These are phyloP conservation scores for Sarocladium oryzae DNA, from an alignment of 2,329 filamentous ascomycete genomes.

Conservation along the genomic window DNA sequence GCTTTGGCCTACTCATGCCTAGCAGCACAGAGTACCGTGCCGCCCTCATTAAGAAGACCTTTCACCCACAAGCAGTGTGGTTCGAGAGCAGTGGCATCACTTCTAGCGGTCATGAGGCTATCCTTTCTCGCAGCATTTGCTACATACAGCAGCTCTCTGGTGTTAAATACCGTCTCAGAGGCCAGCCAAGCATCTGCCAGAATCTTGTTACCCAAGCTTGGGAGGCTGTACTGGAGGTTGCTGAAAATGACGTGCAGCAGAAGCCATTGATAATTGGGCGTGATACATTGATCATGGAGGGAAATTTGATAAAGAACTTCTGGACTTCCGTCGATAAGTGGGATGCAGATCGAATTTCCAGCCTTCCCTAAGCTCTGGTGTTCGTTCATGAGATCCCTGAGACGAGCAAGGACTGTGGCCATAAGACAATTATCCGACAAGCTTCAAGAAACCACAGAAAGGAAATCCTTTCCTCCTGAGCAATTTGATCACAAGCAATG, in stretches of 20 bases:
- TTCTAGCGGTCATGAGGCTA: not conserved
- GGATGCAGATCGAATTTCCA: not conserved
- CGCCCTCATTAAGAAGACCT: not conserved
- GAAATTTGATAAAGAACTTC: not conserved
- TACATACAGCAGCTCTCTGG: not conserved
- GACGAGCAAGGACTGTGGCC: too few species aligned
- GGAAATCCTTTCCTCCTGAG: too few species aligned
- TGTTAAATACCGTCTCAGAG: not conserved
- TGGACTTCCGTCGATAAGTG: not conserved
- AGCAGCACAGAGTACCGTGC: not conserved
- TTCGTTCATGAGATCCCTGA: too few species aligned
- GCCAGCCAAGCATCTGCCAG: not conserved
- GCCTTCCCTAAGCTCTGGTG: too few species aligned
- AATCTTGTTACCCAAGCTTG: not conserved
- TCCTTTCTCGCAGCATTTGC: not conserved
- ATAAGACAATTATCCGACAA: too few species aligned
- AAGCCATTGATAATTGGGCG: not conserved
- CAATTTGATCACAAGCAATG: too few species aligned
- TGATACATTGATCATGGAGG: not conserved
- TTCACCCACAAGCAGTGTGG: not conserved
- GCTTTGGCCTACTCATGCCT: not conserved
- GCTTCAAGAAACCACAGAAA: too few species aligned
- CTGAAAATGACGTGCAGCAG: not conserved
- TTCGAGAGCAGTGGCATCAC: not conserved
- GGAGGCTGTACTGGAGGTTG: not conserved